A percentile compares a stretch with the other conserved stretches of the same genome.
Conservation (phyloP, 768 basidiomycete genomes). For the Podaxis pistillaris region DNA sequence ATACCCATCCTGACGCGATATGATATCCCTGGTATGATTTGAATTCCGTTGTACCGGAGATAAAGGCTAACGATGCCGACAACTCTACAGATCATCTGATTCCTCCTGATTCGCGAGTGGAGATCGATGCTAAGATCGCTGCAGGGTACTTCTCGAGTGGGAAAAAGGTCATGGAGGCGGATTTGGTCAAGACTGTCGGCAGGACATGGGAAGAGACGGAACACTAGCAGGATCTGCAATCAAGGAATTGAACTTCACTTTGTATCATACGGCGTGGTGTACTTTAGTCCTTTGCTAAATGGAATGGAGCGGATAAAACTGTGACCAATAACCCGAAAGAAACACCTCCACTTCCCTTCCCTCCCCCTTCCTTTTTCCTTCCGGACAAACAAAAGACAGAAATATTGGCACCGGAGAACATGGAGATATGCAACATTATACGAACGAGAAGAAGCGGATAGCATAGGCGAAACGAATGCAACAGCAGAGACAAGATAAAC, state of each 20-base stretch:
- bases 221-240: conserved; percentile 46
- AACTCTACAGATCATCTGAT: conserved; percentile 68
- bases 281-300: background rate
- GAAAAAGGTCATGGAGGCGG: conserved; percentile 73
- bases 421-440: background rate
- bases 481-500: background rate
- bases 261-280: background rate
- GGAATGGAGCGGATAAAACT: background rate
- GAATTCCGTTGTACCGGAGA: background rate
- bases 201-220: conserved; percentile 90
- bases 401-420: background rate
- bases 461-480: background rate
- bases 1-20: conserved; percentile 81
- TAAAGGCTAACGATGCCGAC: background rate
- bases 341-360: background rate
- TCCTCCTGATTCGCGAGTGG: conserved; percentile 86
- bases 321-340: background rate
- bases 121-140: conserved; percentile 96
- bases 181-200: conserved; percentile 84
- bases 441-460: background rate
- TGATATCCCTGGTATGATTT: conserved; percentile 72
- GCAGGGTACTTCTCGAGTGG: conserved; percentile 89
- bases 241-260: background rate
- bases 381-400: background rate
- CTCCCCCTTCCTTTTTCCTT: background rate